Conservation (phyloP, 805 yeast species). For the Yarrowia hollandica region DNA sequence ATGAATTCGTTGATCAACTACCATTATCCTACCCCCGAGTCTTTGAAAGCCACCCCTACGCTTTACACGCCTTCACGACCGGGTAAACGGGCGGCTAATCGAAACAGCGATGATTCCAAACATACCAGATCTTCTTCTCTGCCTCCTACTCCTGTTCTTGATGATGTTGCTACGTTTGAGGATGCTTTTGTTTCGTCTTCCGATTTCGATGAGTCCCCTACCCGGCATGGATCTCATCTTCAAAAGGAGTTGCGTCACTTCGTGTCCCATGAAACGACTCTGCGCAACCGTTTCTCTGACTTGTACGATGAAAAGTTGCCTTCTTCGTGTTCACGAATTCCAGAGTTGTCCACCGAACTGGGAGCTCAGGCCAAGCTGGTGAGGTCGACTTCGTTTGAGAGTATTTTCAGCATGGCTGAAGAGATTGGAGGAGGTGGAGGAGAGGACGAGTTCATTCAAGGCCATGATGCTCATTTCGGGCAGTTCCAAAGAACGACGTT, state of each 20-base stretch:
- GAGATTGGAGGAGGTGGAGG: neutral
- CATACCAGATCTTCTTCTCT: constrained; percentile 7
- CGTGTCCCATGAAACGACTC: constrained; percentile 25
- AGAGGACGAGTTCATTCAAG: constrained; percentile 5
- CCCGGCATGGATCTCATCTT: neutral
- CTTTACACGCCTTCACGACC: constrained; percentile 9
- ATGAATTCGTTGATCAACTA: no score
- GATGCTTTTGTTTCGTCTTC: constrained; percentile 1
- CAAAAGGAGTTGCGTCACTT: constrained; percentile 26
- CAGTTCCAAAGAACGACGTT: constrained; percentile 8
- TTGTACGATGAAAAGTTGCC: constrained; percentile 22
- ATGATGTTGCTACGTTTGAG: constrained; percentile 7
- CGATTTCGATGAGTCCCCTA: constrained; percentile 14
- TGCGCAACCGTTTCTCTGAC: constrained; percentile 12
- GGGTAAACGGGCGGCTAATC: neutral
- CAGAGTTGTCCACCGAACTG: constrained; percentile 16
- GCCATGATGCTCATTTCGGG: constrained; percentile 21
- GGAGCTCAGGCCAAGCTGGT: constrained; percentile 17
- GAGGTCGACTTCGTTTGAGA: constrained; percentile 19
- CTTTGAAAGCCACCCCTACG: neutral
- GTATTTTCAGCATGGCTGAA: constrained; percentile 17
- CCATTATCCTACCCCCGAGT: constrained; percentile 19
- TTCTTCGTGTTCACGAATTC: constrained; percentile 3
- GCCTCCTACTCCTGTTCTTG: constrained; percentile 15
- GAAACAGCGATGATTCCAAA: neutral